Evolutionary conservation across 1,139 yeast species (phyloP), one percentile per base, ranked within the genome.

Genomic region (Martiniozyma asiatica): DNA sequence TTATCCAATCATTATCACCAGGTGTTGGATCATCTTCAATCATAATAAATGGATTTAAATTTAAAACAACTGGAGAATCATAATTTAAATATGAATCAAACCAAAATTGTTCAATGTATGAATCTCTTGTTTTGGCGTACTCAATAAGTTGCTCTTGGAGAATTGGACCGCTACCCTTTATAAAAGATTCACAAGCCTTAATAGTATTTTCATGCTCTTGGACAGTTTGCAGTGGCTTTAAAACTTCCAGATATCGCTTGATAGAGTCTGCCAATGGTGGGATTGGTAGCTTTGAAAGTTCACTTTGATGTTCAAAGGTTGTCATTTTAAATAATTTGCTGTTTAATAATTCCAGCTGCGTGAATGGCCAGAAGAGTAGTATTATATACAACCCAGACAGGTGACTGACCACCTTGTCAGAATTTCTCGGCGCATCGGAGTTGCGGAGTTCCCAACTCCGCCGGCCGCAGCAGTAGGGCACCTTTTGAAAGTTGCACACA

Each of bases 101-200:
- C 95, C 95, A 84, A 52, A 84, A 84, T 51, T 84, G 94, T 54
- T 84, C 95, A 39, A 84, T 84, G 53, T 78, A 84, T 8, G 92
- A 76, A 32, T 80, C 71, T 42, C 85, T 61, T 13, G 69, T 56
- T 35, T 68, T 61, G 8, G 82, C 64, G 45, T 79, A 81, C 32
- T 68, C 68, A 28, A 73, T 57, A 28, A 82, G 63, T 44, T 73
- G 74, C 20, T 67, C 58, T 42, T 79, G 82, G 41, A 84, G 62
- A 34, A 67, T 61, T 19, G 72, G 66, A 5, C 87, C 84, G 10
- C 65, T 51, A 25, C 65, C 51, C 33, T 63, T 55, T 35, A 80
- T 48, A 48, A 81, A 76, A 42, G 61, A 51, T 17, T 60, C 54
- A 24, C 81, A 87, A 2, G 85, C 81, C 9, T 51, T 58, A 15